A percentile compares a stretch with the other conserved stretches of the same genome.
These are phyloP conservation scores for Cordyceps cicadae DNA, from an alignment of 2,329 filamentous ascomycete genomes.

Conservation along the genomic window DNA sequence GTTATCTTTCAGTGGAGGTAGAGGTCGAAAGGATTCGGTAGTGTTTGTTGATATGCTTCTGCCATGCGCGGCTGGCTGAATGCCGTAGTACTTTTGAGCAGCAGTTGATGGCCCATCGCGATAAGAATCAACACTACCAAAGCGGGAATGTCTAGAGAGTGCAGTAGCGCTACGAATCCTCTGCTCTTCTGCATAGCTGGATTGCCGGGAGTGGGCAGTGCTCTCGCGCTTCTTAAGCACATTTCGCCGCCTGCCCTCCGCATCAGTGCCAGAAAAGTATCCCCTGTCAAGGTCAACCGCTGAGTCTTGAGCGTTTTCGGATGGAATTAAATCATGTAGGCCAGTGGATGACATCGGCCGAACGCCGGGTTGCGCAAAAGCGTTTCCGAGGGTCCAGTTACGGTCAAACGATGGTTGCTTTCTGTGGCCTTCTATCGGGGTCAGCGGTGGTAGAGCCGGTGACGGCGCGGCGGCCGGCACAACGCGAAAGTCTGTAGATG, in stretches of 20 bases:
- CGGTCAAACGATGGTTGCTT: constrained; percentile 63
- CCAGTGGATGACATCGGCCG: constrained; percentile 48
- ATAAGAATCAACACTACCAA: constrained; percentile 70
- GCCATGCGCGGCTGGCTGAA: constrained; percentile 40
- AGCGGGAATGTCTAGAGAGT: constrained; percentile 65
- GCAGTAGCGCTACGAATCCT: constrained; percentile 56
- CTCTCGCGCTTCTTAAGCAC: constrained; percentile 72
- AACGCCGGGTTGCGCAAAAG: constrained; percentile 30
- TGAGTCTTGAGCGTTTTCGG: constrained; percentile 37
- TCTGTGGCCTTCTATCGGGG: constrained; percentile 41
- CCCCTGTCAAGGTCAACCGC: constrained; percentile 68
- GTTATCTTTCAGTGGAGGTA: constrained; percentile 44
- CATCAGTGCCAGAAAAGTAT: constrained; percentile 87
- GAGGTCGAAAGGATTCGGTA: constrained; percentile 44
- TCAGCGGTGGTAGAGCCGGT: constrained; percentile 36
- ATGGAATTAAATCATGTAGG: constrained; percentile 35
- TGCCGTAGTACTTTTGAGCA: constrained; percentile 62
- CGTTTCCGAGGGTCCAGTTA: constrained; percentile 58
- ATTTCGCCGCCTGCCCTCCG: constrained; percentile 67
- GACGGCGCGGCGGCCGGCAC: constrained; percentile 16
- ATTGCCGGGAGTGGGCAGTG: constrained; percentile 53
- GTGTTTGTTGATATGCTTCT: constrained; percentile 54
- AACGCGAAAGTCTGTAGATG: constrained; percentile 67
- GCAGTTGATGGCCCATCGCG: constrained; percentile 57
- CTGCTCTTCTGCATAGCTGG: constrained; percentile 71